Percentiles rank a stretch among this genome's conserved stretches.
Conservation (phyloP, 768 basidiomycete genomes). For the Boletus bicolor region DNA sequence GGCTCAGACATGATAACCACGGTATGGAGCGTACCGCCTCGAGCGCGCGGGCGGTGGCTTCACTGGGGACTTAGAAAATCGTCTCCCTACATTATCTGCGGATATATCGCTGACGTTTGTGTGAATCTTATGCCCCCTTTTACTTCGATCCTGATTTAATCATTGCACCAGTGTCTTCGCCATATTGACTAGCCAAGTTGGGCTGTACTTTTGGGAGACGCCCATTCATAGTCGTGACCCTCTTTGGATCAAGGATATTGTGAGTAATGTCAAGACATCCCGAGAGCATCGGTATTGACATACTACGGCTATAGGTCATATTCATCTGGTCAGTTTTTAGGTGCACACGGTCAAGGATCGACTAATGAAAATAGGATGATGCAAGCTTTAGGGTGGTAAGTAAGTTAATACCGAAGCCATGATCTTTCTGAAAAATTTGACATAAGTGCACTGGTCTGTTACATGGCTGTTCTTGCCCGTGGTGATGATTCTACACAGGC, state of each 20-base stretch:
- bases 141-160: neutral
- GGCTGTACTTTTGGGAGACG: slow-evolving; percentile 21
- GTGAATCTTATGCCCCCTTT: slow-evolving; percentile 1
- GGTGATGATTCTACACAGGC: neutral
- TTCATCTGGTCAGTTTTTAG: slow-evolving; percentile 20
- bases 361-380: slow-evolving; percentile 15
- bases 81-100: slow-evolving; percentile 3
- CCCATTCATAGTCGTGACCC: slow-evolving; percentile 14
- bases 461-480: slow-evolving; percentile 9
- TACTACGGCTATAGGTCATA: slow-evolving; percentile 10
- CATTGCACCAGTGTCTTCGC: slow-evolving; percentile 11
- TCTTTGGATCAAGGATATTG: slow-evolving; percentile 22
- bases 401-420: neutral
- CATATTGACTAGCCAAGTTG: slow-evolving; percentile 24
- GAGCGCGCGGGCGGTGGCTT: neutral
- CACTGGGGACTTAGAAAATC: slow-evolving; percentile 4
- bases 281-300: neutral
- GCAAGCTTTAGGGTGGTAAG: slow-evolving; percentile 20
- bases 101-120: slow-evolving; percentile 13
- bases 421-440: neutral
- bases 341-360: neutral
- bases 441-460: slow-evolving; percentile 11
- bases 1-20: too few relatives aligned
- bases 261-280: slow-evolving; percentile 1
- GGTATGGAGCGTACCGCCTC: slow-evolving; percentile 3